Conservation (phyloP, 2,329 filamentous ascomycete species). For the Xylariales sp. region DNA sequence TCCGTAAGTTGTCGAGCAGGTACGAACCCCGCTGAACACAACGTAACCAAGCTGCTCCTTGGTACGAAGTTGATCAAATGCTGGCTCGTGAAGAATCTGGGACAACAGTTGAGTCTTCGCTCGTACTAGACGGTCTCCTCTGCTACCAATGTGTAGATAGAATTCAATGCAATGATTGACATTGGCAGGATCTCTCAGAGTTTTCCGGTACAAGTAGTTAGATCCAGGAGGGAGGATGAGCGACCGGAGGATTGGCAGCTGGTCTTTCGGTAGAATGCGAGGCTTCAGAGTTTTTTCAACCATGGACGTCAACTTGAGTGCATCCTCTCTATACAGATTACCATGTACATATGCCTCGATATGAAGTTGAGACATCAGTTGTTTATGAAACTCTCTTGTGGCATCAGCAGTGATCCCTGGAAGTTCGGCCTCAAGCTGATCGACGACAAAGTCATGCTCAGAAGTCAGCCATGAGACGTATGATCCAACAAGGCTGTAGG, state of each 20-base stretch:
- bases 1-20: constrained; percentile 72
- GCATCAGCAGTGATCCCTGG: constrained; percentile 69
- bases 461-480: constrained; percentile 77
- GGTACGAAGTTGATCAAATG: constrained; percentile 90
- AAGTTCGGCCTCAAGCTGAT: constrained; percentile 75
- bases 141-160: constrained; percentile 65
- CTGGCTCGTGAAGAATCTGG: constrained; percentile 88
- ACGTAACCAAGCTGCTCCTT: constrained; percentile 98
- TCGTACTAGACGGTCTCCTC: constrained; percentile 63
- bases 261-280: constrained; percentile 65
- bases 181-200: constrained; percentile 80
- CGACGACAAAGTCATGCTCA: constrained; percentile 73
- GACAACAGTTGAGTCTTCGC: constrained; percentile 78
- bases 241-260: constrained; percentile 76
- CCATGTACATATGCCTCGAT: constrained; percentile 87
- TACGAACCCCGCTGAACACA: constrained; percentile 76
- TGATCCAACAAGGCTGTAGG: constrained; percentile 82
- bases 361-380: constrained; percentile 77
- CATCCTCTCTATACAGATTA: constrained; percentile 92
- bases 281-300: constrained; percentile 76
- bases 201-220: constrained; percentile 79
- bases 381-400: constrained; percentile 72
- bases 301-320: constrained; percentile 76
- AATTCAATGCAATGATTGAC: constrained; percentile 86
- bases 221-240: constrained; percentile 73